Evolutionary conservation across 2,329 filamentous ascomycete species (phyloP).

Genomic region (Sclerotinia borealis): DNA sequence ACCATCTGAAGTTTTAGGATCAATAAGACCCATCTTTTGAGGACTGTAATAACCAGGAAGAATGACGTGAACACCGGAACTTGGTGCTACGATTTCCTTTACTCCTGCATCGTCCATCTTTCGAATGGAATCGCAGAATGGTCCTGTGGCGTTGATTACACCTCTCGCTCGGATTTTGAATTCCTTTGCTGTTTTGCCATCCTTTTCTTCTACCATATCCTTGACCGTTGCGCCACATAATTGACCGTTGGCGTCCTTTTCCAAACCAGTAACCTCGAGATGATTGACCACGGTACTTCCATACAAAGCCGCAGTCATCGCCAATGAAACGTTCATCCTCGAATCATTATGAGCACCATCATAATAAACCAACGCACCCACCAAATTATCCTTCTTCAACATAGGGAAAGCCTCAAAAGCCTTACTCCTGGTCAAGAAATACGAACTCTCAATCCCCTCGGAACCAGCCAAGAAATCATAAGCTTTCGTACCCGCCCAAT

Average conservation of each 20-base stretch:
- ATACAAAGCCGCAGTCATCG: slow-evolving; percentile 84
- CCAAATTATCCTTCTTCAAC: slow-evolving; percentile 71
- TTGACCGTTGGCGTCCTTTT: slow-evolving; percentile 67
- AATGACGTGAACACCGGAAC: slow-evolving; percentile 79
- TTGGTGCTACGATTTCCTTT: slow-evolving; percentile 76
- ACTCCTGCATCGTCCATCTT: slow-evolving; percentile 72
- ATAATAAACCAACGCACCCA: slow-evolving; percentile 84
- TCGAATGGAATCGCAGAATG: slow-evolving; percentile 78
- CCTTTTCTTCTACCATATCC: slow-evolving; percentile 60
- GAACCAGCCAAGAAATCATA: slow-evolving; percentile 82
- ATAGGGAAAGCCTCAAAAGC: slow-evolving; percentile 84
- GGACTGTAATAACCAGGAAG: slow-evolving; percentile 84
- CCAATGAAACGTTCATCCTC: slow-evolving; percentile 83
- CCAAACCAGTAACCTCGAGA: slow-evolving; percentile 69
- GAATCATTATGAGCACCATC: slow-evolving; percentile 91
- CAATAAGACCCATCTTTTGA: slow-evolving; percentile 79
- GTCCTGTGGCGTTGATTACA: slow-evolving; percentile 82
- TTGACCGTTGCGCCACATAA: slow-evolving; percentile 69
- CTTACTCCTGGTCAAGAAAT: slow-evolving; percentile 82
- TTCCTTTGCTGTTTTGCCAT: slow-evolving; percentile 56
- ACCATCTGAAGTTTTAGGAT: slow-evolving; percentile 80
- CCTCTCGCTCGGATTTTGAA: slow-evolving; percentile 72
- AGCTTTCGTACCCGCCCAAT: slow-evolving; percentile 71
- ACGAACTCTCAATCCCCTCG: slow-evolving; percentile 83
- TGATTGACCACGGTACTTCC: slow-evolving; percentile 79